Evolutionary conservation across 2,329 filamentous ascomycete species (phyloP).

Genomic region (Graphium sp.): DNA sequence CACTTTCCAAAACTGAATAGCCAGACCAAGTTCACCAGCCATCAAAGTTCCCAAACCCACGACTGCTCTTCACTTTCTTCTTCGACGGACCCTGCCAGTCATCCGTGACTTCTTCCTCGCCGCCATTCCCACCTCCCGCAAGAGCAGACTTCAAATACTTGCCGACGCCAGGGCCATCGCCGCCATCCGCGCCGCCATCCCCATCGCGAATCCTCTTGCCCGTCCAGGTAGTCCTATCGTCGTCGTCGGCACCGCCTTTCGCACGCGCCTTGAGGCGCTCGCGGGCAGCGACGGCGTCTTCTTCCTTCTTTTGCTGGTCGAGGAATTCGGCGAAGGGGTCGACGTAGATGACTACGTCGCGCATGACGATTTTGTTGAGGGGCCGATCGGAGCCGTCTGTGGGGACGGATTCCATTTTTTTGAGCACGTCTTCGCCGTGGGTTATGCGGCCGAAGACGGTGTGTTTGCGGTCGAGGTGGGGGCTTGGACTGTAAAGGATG

Average conservation of each 20-base stretch:
- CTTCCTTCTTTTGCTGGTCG: conserved; percentile 51
- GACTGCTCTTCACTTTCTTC: conserved; percentile 59
- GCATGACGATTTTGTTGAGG: conserved; percentile 61
- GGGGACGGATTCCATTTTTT: conserved; percentile 59
- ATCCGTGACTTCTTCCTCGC: conserved; percentile 47
- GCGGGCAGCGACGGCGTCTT: conserved; percentile 36
- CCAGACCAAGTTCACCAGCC: conserved; percentile 70
- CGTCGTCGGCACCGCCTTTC: conserved; percentile 58
- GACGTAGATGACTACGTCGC: conserved; percentile 71
- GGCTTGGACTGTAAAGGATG: conserved; percentile 70
- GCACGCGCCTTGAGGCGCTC: conserved; percentile 47
- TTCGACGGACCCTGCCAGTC: conserved; percentile 53
- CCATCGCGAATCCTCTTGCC: conserved; percentile 73
- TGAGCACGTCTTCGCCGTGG: conserved; percentile 55
- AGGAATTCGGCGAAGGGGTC: conserved; percentile 94
- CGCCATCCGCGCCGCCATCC: conserved; percentile 39
- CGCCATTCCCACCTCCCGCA: conserved; percentile 19
- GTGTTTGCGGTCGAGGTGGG: conserved; percentile 86
- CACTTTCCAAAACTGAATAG: too few relatives aligned
- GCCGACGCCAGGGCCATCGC: conserved; percentile 36
- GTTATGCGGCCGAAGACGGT: conserved; percentile 89
- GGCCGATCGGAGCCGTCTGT: conserved; percentile 65
- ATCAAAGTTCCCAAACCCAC: conserved; percentile 91
- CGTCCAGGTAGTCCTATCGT: conserved; percentile 89
- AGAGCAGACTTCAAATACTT: conserved; percentile 62